Evolutionary conservation across 768 basidiomycete species (phyloP), one percentile per base, ranked within the genome.

Genomic region (Postia placenta): DNA sequence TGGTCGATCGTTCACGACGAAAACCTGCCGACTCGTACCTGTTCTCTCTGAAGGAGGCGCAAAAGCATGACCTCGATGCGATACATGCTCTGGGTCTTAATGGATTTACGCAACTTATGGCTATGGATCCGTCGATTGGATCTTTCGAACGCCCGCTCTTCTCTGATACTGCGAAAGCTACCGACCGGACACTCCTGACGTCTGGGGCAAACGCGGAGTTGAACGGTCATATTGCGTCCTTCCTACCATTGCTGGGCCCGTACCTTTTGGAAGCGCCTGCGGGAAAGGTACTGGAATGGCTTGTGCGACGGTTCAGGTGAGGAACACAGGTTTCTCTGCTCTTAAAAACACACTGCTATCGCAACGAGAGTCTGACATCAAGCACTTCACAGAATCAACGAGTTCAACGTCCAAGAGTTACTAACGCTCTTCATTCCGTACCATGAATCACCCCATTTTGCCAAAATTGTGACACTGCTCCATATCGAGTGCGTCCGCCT

Each of bases 401-500:
- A 98, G 63, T 92, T 97, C 71, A 96, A 98, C 59, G 75, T 94
- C 47, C 78, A 85, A 47, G 75, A 78, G 20, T 62, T 93, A 23
- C 74, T 98, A 5, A 68, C 83, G 6, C 71, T 92, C 20, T 98
- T 98, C 67, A 69, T 97, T 25, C 96, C 96, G 0, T 97, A 95
- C 62, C 92, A 98, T 60, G 91, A 94, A 56, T 88, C 94, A 4
- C 83, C 89, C 0, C 92, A 97, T 63, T 98, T 98, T 65, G 78
- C 86, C 7, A 95, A 96, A 58, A 90, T 97, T 76, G 73, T 96
- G 22, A 81, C 87, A 2, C 92, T 99, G 57, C 69, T 97, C 46
- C 79, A 85, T 57, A 76, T 92, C 49, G 73, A 76, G 87, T 89
- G 55, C 22, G 80, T 69, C 19, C 24, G 23, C 38, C 14, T 11